Evolutionary conservation across 2,329 filamentous ascomycete genomes (phyloP).

Genomic region (Beauveria sp.): DNA sequence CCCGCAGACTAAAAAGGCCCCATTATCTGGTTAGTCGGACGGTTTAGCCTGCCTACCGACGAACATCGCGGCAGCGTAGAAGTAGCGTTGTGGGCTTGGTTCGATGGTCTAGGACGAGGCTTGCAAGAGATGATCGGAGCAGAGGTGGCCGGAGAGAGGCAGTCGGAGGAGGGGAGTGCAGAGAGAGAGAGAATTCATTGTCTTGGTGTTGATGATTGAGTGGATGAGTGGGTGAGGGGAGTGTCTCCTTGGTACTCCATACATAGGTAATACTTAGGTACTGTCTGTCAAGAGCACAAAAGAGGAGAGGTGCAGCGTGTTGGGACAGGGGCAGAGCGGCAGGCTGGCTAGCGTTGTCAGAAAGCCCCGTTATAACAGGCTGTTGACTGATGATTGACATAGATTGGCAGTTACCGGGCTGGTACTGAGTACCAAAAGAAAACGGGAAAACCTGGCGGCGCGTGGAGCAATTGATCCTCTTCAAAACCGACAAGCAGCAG

Average conservation of each 20-base stretch:
- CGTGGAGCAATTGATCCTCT: not conserved
- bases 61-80: not conserved
- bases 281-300: too few species aligned
- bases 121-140: not conserved
- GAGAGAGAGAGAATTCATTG: too few species aligned
- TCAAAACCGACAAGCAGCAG: not conserved
- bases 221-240: too few species aligned
- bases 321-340: too few species aligned
- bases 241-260: too few species aligned
- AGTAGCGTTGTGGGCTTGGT: not conserved
- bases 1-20: not conserved
- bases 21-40: slow-evolving; percentile 1
- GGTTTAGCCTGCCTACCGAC: not conserved
- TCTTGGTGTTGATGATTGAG: too few species aligned
- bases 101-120: not conserved
- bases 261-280: too few species aligned
- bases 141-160: not conserved
- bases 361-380: not conserved
- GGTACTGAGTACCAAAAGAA: not conserved
- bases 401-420: not conserved
- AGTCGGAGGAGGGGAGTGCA: not conserved
- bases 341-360: not conserved
- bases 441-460: not conserved
- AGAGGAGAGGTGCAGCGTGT: too few species aligned
- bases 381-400: not conserved